Base-by-base conservation (phyloP, 176 grass and related monocot genomes). In the Cenchrus purpureus region DNA sequence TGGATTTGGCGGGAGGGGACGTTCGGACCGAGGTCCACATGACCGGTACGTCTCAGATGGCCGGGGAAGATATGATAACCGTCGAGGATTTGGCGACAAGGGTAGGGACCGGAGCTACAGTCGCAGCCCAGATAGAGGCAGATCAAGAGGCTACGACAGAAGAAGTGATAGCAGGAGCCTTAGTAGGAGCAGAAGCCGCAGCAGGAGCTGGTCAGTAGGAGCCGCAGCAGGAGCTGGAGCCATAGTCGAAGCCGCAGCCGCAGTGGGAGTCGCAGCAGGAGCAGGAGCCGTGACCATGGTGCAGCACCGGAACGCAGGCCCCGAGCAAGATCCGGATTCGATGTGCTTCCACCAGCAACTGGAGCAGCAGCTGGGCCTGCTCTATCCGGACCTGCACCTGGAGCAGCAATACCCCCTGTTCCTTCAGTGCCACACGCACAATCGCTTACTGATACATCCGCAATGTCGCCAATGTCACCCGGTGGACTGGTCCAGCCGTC, bases 41-140 rank as follows among this genome's bases (percentile, higher is more conserved):
- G 96, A 96, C n/a, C 89, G 92, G 45, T 92, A 84, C 31, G 63
- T 91, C 87, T 84, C 78, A 51, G 97, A 96, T 94, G 90, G 86
- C 61, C 86, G 86, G 16, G 90, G 90, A 67, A 87, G 90, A 73
- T 96, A 89, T 65, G 93, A 91, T 65, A 71, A 75, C 65, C 88
- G 88, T 19, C 81, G 88, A 79, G 92, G 97, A 80, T 91, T 89
- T 86, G 79, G 82, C 4, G 83, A 75, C 62, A 96, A 89, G 62
- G 82, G 81, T 52, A 80, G 79, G 55, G 97, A 94, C 40, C 83
- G 75, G 54, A 94, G 88, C 89, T 92, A 96, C 78, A 96, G 97
- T 63, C 91, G 84, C 20, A 93, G 91, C 31, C 89, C 93, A 28
- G 86, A 88, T 42, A 92, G 89, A 89, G 89, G 85, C 67, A 79